Conservation (phyloP, 495 filamentous ascomycete species). For the Neurospora intermedia region DNA sequence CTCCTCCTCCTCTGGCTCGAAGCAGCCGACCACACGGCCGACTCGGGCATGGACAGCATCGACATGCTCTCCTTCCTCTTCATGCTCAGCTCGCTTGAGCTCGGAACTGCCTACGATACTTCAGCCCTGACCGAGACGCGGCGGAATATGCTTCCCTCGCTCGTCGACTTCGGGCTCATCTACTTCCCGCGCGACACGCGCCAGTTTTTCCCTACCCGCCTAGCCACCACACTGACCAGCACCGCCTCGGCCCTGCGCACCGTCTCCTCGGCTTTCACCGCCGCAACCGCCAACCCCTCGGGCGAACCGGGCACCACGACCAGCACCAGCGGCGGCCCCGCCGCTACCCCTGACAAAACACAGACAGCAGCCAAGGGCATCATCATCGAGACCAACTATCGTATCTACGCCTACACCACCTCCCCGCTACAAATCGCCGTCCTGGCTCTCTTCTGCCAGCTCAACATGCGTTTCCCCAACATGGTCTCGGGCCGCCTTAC, state of each 20-base stretch:
- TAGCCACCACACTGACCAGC: constrained; percentile 82
- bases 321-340: constrained; percentile 28
- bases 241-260: constrained; percentile 67
- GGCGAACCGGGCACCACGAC: constrained; percentile 9
- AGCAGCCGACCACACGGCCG: constrained; percentile 47
- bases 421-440: constrained; percentile 90
- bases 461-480: constrained; percentile 82
- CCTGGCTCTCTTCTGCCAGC: constrained; percentile 76
- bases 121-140: constrained; percentile 67
- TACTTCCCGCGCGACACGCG: constrained; percentile 47
- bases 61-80: constrained; percentile 95
- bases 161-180: constrained; percentile 82
- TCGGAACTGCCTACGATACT: constrained; percentile 81
- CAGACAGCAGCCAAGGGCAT: constrained; percentile 54
- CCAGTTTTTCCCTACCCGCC: constrained; percentile 88
- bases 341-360: constrained; percentile 3
- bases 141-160: constrained; percentile 70
- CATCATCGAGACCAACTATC: constrained; percentile 97
- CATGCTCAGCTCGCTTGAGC: constrained; percentile 84
- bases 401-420: constrained; percentile 90
- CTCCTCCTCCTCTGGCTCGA: constrained; percentile 88
- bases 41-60: constrained; percentile 65
- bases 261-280: constrained; percentile 43
- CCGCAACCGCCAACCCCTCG: constrained; percentile 36
- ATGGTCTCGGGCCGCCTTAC: constrained; percentile 85